phyloP scores from a whole-genome alignment of 495 filamentous ascomycete species.

The Hyaloscypha hepaticicola region DNA sequence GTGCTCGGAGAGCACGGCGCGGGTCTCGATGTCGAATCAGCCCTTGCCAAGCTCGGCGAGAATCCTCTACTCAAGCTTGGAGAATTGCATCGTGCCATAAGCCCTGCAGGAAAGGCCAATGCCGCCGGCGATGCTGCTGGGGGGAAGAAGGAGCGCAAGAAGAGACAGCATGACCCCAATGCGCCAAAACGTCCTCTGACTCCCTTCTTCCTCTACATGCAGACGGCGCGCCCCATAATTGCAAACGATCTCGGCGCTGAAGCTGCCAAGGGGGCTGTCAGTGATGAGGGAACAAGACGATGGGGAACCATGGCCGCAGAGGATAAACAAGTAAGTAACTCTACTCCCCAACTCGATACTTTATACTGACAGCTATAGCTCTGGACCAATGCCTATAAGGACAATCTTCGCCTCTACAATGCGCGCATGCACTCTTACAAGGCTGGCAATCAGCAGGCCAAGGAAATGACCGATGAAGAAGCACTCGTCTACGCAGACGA shows the following conservation, averaged over 20 bases:
- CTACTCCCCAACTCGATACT: background rate
- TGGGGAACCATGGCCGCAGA: conserved; percentile 72
- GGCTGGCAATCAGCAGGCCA: conserved; percentile 59
- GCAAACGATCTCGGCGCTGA: conserved; percentile 68
- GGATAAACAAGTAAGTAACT: conserved; percentile 68
- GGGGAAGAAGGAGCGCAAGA: conserved; percentile 81
- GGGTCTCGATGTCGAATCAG: conserved; percentile 44
- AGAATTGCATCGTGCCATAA: conserved; percentile 38
- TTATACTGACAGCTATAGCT: conserved; percentile 41
- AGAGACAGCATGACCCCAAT: conserved; percentile 86
- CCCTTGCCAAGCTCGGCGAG: conserved; percentile 47
- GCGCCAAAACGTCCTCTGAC: conserved; percentile 92
- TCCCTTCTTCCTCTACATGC: conserved; percentile 91
- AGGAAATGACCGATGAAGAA: conserved; percentile 59
- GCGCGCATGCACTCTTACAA: conserved; percentile 73
- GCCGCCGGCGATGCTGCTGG: conserved; percentile 42
- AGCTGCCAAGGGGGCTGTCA: conserved; percentile 73
- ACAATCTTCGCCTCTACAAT: conserved; percentile 74
- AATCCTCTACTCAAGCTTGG: conserved; percentile 45
- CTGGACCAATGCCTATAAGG: conserved; percentile 72
- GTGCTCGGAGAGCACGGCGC: conserved; percentile 63
- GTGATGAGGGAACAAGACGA: conserved; percentile 75
- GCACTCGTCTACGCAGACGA: conserved; percentile 56
- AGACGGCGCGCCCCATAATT: conserved; percentile 75
- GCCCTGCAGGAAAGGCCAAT: conserved; percentile 26